Evolutionary conservation across 2,329 filamentous ascomycete species (phyloP).

Genomic region (Paraphoma sp.): DNA sequence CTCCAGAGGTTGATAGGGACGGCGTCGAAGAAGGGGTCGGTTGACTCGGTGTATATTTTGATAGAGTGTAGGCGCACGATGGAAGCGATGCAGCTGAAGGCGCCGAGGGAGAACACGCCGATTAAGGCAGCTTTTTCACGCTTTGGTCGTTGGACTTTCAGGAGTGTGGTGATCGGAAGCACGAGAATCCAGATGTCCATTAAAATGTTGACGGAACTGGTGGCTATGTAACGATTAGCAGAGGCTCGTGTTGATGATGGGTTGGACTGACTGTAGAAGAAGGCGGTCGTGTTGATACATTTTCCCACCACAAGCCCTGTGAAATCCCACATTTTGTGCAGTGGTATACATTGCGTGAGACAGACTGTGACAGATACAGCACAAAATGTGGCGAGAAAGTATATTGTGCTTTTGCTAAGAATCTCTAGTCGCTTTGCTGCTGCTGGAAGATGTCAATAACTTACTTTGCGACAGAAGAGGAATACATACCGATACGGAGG

Average conservation of each 20-base stretch:
- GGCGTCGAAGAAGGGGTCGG: conserved; percentile 70
- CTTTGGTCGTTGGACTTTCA: conserved; percentile 78
- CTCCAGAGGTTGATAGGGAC: conserved; percentile 93
- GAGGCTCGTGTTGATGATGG: background rate
- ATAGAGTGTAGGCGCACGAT: conserved; percentile 61
- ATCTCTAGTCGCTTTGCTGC: conserved; percentile 28
- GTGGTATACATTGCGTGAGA: conserved; percentile 39
- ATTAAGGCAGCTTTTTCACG: conserved; percentile 87
- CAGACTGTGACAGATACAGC: conserved; percentile 32
- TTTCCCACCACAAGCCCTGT: conserved; percentile 28
- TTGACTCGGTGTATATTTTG: conserved; percentile 47
- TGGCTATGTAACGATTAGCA: conserved; percentile 9
- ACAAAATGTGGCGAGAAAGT: conserved; percentile 31
- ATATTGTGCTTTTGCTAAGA: conserved; percentile 31
- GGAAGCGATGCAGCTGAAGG: conserved; percentile 90
- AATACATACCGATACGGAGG: conserved; percentile 38
- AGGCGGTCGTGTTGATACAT: conserved; percentile 43
- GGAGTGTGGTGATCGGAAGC: conserved; percentile 83
- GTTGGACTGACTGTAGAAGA: conserved; percentile 39
- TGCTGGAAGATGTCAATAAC: conserved; percentile 14
- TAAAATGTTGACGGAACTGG: conserved; percentile 81
- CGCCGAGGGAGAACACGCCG: conserved; percentile 80
- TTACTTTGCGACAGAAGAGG: too few species aligned
- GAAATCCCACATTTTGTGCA: conserved; percentile 44
- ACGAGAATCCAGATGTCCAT: conserved; percentile 86